Base-by-base conservation (phyloP, 169 alveolate species). In the Eimeria maxima region DNA sequence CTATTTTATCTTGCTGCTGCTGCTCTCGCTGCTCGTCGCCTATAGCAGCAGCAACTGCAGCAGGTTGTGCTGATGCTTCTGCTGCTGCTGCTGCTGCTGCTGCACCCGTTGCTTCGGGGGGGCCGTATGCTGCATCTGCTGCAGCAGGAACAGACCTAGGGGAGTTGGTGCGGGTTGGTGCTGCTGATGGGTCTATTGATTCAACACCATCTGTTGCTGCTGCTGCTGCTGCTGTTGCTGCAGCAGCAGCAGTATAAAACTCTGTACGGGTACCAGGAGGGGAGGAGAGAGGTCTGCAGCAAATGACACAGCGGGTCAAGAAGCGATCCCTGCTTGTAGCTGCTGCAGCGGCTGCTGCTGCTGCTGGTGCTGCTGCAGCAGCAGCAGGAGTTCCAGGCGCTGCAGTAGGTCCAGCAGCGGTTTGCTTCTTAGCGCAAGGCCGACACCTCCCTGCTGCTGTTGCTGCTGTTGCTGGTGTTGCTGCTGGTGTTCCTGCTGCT, bases 321-420 rank as follows among this genome's bases (percentile, higher is more conserved):
- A 74, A 10, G 5, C 20, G 20, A 22, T 20, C 42, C 42, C 84
- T 53, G 76, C 76, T 67, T 0, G 76, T 50, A 74, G 50, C 50
- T 74, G 84, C 84, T 74, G 45, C 84, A 27, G 84, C 84, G 3
- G 84, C 76, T 16, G 76, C 76, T 16, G 76, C 76, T 16, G 76
- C 76, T 16, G 76, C 76, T 16, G 76, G 44, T 67, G 33, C 76
- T 24, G 76, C 38, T 1, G 44, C 44, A 24, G 76, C 76, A 24
- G 76, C 76, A 2, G 76, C 6, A 10, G 76, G 33, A 0, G 76
- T 29, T 67, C 38, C 76, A 67, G 76, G 38, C 13, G 76, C 76
- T 18, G 76, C 76, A 67, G 5, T 29, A 67, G 76, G 76, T 24
- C 38, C 76, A 24, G 76, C 76, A 24, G 20, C 76, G 13, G 76